Evolutionary conservation across 139 green algal species (phyloP).

Genomic region (Coelastrella sp.): DNA sequence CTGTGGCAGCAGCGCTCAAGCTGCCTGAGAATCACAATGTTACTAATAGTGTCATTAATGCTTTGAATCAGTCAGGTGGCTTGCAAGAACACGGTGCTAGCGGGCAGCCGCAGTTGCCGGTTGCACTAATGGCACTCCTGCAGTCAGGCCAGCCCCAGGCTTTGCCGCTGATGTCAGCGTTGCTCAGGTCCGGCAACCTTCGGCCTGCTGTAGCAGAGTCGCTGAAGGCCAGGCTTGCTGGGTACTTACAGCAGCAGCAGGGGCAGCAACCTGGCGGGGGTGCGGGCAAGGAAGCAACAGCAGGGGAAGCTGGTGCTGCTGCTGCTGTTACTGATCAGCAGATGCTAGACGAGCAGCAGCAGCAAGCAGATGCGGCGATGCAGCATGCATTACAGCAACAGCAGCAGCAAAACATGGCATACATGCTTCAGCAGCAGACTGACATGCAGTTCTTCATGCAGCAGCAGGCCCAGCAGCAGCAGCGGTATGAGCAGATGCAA

Average conservation of each 20-base stretch:
- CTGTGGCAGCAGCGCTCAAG: background rate
- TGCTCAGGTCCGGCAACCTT: constrained; percentile 34
- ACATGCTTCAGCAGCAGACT: constrained; percentile 13
- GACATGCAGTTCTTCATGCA: background rate
- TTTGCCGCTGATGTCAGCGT: constrained; percentile 35
- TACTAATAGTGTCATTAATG: background rate
- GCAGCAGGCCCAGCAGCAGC: constrained; percentile 20
- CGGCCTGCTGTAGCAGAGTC: constrained; percentile 18
- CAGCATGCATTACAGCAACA: background rate
- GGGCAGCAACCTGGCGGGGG: background rate
- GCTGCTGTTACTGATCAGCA: background rate
- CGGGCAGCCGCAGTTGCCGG: constrained; percentile 24
- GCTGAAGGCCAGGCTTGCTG: background rate
- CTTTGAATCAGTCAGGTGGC: background rate
- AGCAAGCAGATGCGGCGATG: background rate
- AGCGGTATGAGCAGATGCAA: background rate
- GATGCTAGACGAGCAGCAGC: constrained; percentile 2
- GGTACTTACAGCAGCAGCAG: constrained; percentile 39
- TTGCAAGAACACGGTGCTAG: background rate
- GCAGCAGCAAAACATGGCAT: background rate
- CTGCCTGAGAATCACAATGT: background rate
- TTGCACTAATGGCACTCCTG: constrained; percentile 35
- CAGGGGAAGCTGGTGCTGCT: background rate
- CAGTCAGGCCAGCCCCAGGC: constrained; percentile 25
- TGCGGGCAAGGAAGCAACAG: background rate